Conservation (phyloP, 768 basidiomycete species). For the Serendipita vermifera region DNA sequence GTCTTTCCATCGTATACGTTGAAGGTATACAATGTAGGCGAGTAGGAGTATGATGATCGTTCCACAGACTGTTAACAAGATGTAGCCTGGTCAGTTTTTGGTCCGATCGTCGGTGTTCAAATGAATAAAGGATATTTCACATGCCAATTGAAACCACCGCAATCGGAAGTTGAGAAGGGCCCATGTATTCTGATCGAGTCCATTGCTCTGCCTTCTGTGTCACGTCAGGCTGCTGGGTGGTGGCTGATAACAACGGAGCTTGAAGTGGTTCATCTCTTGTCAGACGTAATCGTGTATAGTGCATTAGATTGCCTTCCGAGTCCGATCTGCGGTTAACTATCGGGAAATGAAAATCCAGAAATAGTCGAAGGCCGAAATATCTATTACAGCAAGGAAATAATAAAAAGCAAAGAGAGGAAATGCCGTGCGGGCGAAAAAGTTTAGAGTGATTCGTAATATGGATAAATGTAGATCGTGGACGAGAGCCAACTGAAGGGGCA, state of each 20-base stretch:
- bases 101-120: too few relatives aligned
- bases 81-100: too few relatives aligned
- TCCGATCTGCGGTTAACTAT: neutral
- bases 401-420: neutral
- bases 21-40: too few relatives aligned
- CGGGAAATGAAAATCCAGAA: neutral
- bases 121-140: too few relatives aligned
- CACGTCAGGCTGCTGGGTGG: neutral
- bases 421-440: neutral
- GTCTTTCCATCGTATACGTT: too few relatives aligned
- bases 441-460: neutral
- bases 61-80: too few relatives aligned
- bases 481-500: neutral
- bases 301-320: neutral
- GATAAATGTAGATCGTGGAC: neutral
- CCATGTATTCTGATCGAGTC: too few relatives aligned
- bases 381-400: neutral
- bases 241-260: neutral
- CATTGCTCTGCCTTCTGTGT: too few relatives aligned
- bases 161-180: too few relatives aligned
- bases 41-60: too few relatives aligned
- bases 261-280: neutral
- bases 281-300: neutral
- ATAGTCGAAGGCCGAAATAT: neutral
- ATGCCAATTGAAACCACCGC: too few relatives aligned